Evolutionary conservation across 148 eudicot species (phyloP), one percentile per base, ranked within the genome.

Genomic region (Selenicereus undatus): DNA sequence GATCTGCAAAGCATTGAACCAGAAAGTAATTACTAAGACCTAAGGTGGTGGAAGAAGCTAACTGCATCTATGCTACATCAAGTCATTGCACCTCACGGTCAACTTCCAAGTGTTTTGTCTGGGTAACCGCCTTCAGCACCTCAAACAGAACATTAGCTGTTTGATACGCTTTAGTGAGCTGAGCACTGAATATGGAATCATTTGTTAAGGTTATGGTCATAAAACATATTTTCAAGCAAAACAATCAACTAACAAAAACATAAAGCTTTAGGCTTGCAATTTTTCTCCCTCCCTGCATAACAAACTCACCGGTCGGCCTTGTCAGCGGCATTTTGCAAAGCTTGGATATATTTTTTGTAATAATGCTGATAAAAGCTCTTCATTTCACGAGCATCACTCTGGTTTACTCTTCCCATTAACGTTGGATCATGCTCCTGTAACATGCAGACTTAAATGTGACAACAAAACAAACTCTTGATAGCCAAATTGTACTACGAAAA

Each of bases 141-240:
- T 97, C 99, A 88, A 97, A 97, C 77, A 97, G 98, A 81, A 97
- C 99, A 89, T 97, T 97, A 60, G 99, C 99, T 42, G 99, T 97
- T 88, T 97, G 99, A 86, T 97, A 97, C 69, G 99, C 99, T 84
- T 97, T 97, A 20, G 99, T 97, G 58, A 97, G 93, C 86, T 97
- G 99, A 51, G 99, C 98, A 83, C 99, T 97, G 93, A 78, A 84
- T 73, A 71, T 48, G 71, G 26, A 74, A 84, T 50, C 45, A n/a
- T 77, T 56, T 72, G 66, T 11, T 74, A 76, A 77, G 10, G 21
- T 69, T 45, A 35, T 26, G 60, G 73, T 62, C 56, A 69, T 26
- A 32, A 45, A 81, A 73, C 39, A 77, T 4, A 36, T 36, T 36
- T 36, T 4, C 5, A 39, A 39, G 43, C 5, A 39, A 39, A 39